A percentile compares a stretch with the other conserved stretches of the same genome.
Evolutionary conservation across 202 grass and related monocot species (phyloP).

Genomic region (Dendrocalamus latiflorus): DNA sequence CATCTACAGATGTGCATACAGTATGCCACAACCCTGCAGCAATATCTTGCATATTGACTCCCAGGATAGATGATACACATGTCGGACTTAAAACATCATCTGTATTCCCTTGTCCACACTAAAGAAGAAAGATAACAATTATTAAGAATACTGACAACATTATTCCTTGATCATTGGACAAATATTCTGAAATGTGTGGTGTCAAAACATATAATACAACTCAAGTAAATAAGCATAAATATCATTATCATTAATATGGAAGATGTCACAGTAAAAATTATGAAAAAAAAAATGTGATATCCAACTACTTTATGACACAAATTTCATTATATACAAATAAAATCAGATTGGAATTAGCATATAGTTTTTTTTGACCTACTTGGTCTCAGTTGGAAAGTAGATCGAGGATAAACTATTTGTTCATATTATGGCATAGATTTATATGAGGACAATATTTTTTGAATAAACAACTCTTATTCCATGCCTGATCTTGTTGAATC

Average conservation of each 20-base stretch:
- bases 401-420: background rate
- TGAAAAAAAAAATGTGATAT: background rate
- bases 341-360: background rate
- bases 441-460: background rate
- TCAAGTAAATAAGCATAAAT: background rate
- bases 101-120: constrained; percentile 93
- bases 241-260: background rate
- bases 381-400: background rate
- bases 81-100: constrained; percentile 92
- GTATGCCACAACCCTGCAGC: constrained; percentile 94
- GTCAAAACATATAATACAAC: constrained; percentile 4
- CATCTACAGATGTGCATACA: constrained; percentile 82
- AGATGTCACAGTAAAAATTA: background rate
- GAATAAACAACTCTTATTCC: background rate
- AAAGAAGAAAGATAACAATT: constrained; percentile 27
- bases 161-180: background rate
- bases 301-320: background rate
- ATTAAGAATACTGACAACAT: constrained; percentile 7
- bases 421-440: background rate
- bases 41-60: constrained; percentile 77
- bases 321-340: background rate
- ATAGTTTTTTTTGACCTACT: background rate
- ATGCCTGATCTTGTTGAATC: background rate
- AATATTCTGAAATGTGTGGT: background rate
- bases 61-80: constrained; percentile 89